These are phyloP conservation scores for Wickerhamiella cacticola DNA, from an alignment of 805 yeast genomes.

Conservation along the genomic window DNA sequence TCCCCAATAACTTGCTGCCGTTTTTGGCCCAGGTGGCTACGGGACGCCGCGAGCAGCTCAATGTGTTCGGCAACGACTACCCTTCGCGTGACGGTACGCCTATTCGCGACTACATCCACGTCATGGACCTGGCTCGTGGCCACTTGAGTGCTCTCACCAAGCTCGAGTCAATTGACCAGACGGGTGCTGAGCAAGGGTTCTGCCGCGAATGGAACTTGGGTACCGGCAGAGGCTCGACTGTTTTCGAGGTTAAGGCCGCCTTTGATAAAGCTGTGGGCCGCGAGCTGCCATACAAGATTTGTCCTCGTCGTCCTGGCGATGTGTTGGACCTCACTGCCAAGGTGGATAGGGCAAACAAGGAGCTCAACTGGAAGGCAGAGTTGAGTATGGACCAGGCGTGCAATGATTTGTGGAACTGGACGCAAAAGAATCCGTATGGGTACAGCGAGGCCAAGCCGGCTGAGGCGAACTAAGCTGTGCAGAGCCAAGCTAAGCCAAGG, in stretches of 20 bases:
- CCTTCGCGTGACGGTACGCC: constrained; percentile 68
- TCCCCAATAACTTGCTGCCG: constrained; percentile 67
- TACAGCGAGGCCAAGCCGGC: constrained; percentile 30
- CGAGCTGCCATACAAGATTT: constrained; percentile 52
- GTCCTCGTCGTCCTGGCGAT: constrained; percentile 61
- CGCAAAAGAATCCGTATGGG: constrained; percentile 54
- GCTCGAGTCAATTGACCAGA: constrained; percentile 29
- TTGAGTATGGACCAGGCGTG: constrained; percentile 51
- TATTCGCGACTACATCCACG: constrained; percentile 70
- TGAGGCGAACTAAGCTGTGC: constrained; percentile 6
- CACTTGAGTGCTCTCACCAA: constrained; percentile 60
- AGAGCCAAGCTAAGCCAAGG: not conserved
- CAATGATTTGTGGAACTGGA: constrained; percentile 68
- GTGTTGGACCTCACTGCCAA: constrained; percentile 64
- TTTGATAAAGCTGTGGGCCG: constrained; percentile 55
- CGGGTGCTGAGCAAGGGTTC: constrained; percentile 33
- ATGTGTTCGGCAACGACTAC: constrained; percentile 64
- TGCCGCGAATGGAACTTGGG: constrained; percentile 77
- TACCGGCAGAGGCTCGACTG: constrained; percentile 70
- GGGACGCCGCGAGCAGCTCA: constrained; percentile 52
- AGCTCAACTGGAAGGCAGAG: constrained; percentile 53
- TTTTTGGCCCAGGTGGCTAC: constrained; percentile 67
- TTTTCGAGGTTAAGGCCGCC: constrained; percentile 54
- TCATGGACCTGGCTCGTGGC: constrained; percentile 66
- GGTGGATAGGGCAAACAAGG: constrained; percentile 52